Conservation (phyloP, 108 stramenopile genomes). For the Discostella pseudostelligera region DNA sequence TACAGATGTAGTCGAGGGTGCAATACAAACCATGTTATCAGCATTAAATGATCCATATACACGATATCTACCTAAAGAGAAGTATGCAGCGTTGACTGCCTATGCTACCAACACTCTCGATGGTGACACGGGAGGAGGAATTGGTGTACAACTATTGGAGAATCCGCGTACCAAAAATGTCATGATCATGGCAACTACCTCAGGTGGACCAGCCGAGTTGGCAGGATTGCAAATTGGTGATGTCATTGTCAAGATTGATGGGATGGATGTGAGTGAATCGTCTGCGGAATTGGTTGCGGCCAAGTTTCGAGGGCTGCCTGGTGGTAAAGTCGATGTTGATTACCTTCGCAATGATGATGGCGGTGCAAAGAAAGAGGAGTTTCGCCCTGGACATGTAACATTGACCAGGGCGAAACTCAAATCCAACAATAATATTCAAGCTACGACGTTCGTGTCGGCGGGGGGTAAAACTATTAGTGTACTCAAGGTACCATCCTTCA, state of each 20-base stretch:
- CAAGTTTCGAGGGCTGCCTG: conserved; percentile 49
- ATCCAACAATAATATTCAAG: conserved; percentile 23
- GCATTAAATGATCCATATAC: conserved; percentile 60
- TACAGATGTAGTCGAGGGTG: conserved; percentile 28
- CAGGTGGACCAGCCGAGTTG: conserved; percentile 40
- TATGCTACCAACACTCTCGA: conserved; percentile 30
- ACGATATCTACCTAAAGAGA: conserved; percentile 39
- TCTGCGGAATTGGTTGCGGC: conserved; percentile 55
- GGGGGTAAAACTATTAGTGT: conserved; percentile 42
- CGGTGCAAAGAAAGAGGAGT: not conserved
- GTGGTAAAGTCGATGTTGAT: conserved; percentile 30
- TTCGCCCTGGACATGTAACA: conserved; percentile 7
- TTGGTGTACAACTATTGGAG: conserved; percentile 55
- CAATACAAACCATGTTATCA: conserved; percentile 45
- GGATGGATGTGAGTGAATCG: conserved; percentile 39
- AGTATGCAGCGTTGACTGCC: conserved; percentile 47
- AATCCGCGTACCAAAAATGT: conserved; percentile 40
- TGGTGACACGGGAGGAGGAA: conserved; percentile 14
- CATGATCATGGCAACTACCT: conserved; percentile 36
- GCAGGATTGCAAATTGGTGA: conserved; percentile 54
- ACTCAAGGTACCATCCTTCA: conserved; percentile 50
- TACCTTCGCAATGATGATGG: conserved; percentile 29
- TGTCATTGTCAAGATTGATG: conserved; percentile 45
- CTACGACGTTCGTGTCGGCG: conserved; percentile 23
- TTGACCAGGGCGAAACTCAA: conserved; percentile 33